Base-by-base conservation (phyloP, 768 basidiomycete genomes). In the Mycena chlorophos region DNA sequence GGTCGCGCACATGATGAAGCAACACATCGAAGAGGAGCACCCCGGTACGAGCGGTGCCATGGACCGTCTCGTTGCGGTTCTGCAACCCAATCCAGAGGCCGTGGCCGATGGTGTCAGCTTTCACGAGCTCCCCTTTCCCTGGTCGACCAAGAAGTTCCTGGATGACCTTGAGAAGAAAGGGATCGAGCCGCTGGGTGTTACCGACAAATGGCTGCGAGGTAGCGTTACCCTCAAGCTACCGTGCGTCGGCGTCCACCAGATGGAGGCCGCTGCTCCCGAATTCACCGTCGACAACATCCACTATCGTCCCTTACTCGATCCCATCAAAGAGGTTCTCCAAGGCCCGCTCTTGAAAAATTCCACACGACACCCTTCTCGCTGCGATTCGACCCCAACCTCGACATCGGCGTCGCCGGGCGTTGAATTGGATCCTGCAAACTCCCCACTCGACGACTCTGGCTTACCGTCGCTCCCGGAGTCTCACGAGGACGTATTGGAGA, bases 231-330 rank as follows among this genome's bases (percentile, higher is more conserved):
- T 37, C n/a, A 37, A 37, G 34, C 34, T 37, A 37, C 34, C 34
- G 12, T 37, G 34, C n/a, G 34, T n/a, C n/a, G 34, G 34, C n/a
- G 12, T 10, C 12, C 10, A 37, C 12, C 34, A 37, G n/a, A 16
- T 42, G 27, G 64, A 67, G 27, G 57, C 22, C 0, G 57, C 49
- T 3, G 65, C 64, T 2, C 67, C 65, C 1, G 43, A 39, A 8
- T 60, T 70, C 26, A 49, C 55, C 12, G 60, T 71, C 10, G 5
- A 34, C 0, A 62, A 61, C 0, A n/a, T 72, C 13, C 50, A 54
- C n/a, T 53, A 64, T 22, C 63, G 65, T 0, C 45, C 46, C 0
- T 49, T 70, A 1, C 47, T 54, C 2, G 62, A 61, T 5, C 48
- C 66, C 10, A 61, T 68, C 31, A 31, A 26, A 1, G 50, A 55